Evolutionary conservation across 2,329 filamentous ascomycete species (phyloP).

Genomic region (Fusarium proliferatum): DNA sequence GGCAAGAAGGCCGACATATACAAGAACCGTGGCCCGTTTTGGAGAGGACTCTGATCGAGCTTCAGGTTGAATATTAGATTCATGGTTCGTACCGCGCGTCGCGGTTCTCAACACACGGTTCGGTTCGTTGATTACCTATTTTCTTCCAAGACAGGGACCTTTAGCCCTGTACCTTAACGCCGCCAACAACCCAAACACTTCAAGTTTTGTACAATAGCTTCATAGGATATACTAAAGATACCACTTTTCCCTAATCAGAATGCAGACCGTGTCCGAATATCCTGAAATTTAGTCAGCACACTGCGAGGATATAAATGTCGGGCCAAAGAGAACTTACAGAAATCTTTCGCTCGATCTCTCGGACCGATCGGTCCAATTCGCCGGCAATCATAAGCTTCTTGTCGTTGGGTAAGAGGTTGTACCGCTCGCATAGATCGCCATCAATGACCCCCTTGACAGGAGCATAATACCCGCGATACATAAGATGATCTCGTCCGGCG

Average conservation of each 20-base stretch:
- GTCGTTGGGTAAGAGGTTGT: conserved; percentile 82
- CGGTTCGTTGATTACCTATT: conserved; percentile 42
- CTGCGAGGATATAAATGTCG: not conserved
- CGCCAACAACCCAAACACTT: conserved; percentile 40
- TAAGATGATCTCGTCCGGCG: conserved; percentile 92
- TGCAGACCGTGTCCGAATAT: conserved; percentile 69
- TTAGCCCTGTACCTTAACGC: conserved; percentile 48
- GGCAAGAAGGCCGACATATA: conserved; percentile 44
- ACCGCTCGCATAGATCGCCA: conserved; percentile 95
- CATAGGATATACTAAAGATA: conserved; percentile 41
- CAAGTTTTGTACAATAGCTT: conserved; percentile 45
- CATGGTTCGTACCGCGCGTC: conserved; percentile 44
- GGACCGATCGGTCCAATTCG: conserved; percentile 88
- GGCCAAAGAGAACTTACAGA: conserved; percentile 60
- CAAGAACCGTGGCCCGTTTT: conserved; percentile 48
- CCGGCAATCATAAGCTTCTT: conserved; percentile 96
- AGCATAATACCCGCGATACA: conserved; percentile 95
- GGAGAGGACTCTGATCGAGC: conserved; percentile 45
- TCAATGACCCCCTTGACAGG: conserved; percentile 98
- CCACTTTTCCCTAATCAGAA: conserved; percentile 56
- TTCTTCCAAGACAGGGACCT: conserved; percentile 42
- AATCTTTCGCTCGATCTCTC: conserved; percentile 97
- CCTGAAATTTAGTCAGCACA: conserved; percentile 53
- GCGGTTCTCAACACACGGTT: conserved; percentile 36
- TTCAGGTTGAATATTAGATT: conserved; percentile 43